Conservation (phyloP, 768 basidiomycete species). For the Leccinum ochraceum region DNA sequence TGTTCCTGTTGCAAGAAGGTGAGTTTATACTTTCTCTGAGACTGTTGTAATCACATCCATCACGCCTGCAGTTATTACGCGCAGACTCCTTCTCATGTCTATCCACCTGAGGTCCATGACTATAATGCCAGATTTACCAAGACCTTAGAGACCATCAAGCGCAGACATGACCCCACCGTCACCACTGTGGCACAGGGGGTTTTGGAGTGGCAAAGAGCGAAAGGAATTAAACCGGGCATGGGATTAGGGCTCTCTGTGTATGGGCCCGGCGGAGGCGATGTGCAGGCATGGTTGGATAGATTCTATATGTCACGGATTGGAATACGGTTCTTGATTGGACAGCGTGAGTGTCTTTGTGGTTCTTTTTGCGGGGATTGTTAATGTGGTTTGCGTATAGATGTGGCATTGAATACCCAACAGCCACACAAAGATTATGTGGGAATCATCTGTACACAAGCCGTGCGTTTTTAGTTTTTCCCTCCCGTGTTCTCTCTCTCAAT, state of each 20-base stretch:
- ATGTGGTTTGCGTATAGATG: conserved; percentile 52
- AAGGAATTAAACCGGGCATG: conserved; percentile 31
- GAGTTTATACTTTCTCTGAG: conserved; percentile 12
- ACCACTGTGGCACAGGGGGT: conserved; percentile 97
- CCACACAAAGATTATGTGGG: conserved; percentile 93
- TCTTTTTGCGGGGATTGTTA: not conserved
- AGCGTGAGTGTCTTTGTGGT: conserved; percentile 57
- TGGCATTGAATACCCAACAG: conserved; percentile 90
- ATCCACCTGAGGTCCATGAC: conserved; percentile 93
- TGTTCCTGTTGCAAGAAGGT: conserved; percentile 86
- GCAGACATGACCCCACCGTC: conserved; percentile 94
- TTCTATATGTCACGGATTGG: conserved; percentile 97
- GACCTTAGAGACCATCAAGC: conserved; percentile 85
- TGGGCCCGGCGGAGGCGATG: conserved; percentile 75
- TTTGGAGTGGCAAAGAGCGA: conserved; percentile 86
- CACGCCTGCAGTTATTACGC: conserved; percentile 73
- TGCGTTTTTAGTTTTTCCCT: conserved; percentile 37
- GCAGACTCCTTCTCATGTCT: conserved; percentile 63
- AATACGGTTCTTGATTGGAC: conserved; percentile 95
- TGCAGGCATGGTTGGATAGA: conserved; percentile 94
- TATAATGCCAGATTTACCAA: conserved; percentile 93
- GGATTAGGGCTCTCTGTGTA: conserved; percentile 34
- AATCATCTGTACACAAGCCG: conserved; percentile 93
- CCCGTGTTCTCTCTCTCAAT: conserved; percentile 1
- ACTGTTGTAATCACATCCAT: conserved; percentile 5